A percentile compares a stretch with the other conserved stretches of the same genome.
Conservation (phyloP, 129 eudicot genomes). For the Scalesia atractyloides region DNA sequence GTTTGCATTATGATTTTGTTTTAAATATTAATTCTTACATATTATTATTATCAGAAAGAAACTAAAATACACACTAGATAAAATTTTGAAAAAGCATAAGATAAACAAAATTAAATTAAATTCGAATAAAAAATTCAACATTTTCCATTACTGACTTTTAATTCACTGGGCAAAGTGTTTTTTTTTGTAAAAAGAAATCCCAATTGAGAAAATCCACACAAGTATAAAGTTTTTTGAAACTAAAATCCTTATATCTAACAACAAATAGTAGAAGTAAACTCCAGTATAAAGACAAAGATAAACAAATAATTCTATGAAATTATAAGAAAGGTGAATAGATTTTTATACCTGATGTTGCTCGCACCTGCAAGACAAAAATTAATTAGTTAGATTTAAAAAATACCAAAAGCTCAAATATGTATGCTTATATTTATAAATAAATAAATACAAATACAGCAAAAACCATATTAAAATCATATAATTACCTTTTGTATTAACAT, state of each 20-base stretch:
- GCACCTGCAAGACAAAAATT: constrained; percentile 14
- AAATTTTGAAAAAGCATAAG: no score
- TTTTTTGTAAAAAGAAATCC: no score
- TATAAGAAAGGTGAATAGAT: background rate
- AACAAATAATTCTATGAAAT: background rate
- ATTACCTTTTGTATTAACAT: background rate
- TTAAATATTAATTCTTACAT: no score
- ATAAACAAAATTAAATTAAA: no score
- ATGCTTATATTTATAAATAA: background rate
- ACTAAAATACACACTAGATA: no score
- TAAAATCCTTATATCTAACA: background rate
- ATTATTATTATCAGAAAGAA: no score
- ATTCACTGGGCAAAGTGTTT: background rate
- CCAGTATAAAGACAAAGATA: background rate
- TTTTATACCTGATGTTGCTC: constrained; percentile 28
- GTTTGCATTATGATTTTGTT: no score
- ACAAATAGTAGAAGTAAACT: background rate
- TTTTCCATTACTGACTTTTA: no score
- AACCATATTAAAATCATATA: background rate
- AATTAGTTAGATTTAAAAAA: background rate
- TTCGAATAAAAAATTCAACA: no score
- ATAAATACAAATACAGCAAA: background rate
- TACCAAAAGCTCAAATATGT: background rate
- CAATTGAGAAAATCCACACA: no score
- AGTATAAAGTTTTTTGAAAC: background rate